Evolutionary conservation across 805 yeast species (phyloP), one percentile per base, ranked within the genome.

Genomic region (Priceomyces fermenticarens): DNA sequence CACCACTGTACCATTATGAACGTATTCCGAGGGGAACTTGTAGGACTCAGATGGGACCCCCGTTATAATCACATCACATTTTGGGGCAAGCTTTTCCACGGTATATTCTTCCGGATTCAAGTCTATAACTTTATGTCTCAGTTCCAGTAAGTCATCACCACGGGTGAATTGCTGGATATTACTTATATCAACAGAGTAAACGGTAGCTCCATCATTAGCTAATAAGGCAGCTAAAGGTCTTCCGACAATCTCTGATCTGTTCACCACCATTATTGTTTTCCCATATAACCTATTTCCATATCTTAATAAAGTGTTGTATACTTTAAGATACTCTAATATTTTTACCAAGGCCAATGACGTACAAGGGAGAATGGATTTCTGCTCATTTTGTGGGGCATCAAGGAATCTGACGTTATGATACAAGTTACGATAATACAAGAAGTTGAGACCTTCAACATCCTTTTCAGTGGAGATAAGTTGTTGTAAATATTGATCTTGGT

Each of bases 161-260:
- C 99, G 78, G 14, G 97, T 91, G 65, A 87, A 93, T 60, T 81
- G 81, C 63, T 93, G 98, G 47, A 89, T 81, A 52, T 88, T 86
- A 54, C 85, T 81, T 38, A 93, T 67, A 58, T 93, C 98, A 2
- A 82, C 91, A 1, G 98, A 90, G 61, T 85, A 93, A 2, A 93
- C 98, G 1, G 83, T 84, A 15, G 99, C 99, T 47, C 99, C 99
- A 58, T 93, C 99, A 57, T 93, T 93, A 13, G 99, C 98, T 48
- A 93, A 70, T 29, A 93, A 65, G 0, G 99, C 98, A 27, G 98
- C 98, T 44, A 93, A 70, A 1, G 99, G 99, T 52, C 99, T 80
- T 10, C 99, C 99, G 15, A 93, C 99, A 55, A 93, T 91, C 65
- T 93, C 99, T 10, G 96, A 86, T 56, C 99, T 75, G 66, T 93